Percentiles rank a stretch among this genome's conserved stretches.
phyloP scores from a whole-genome alignment of 352 stramenopile species.

The Thalassiosira ordinaria region DNA sequence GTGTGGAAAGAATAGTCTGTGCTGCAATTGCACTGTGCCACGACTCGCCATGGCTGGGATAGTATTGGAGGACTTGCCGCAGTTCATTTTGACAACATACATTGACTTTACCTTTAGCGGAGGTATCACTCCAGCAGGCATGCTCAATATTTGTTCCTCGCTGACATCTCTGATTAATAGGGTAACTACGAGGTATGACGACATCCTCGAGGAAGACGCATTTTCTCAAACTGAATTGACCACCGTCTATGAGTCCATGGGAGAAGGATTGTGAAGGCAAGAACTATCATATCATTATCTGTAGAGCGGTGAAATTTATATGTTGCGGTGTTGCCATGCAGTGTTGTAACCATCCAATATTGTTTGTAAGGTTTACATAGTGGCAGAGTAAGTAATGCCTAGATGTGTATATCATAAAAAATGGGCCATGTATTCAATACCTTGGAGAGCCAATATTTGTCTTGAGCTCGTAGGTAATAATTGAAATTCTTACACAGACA shows the following conservation, averaged over 20 bases:
- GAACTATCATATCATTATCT: too few species aligned
- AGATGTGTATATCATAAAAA: too few species aligned
- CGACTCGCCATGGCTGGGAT: slow-evolving; percentile 31
- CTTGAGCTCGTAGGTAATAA: too few species aligned
- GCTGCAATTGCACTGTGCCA: slow-evolving; percentile 48
- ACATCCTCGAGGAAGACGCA: slow-evolving; percentile 28
- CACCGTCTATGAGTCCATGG: slow-evolving; percentile 26
- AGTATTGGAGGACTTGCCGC: slow-evolving; percentile 48
- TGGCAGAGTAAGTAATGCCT: too few species aligned
- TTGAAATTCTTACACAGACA: too few species aligned
- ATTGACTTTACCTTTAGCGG: slow-evolving; percentile 39
- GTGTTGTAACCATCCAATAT: too few species aligned
- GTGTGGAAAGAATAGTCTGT: slow-evolving; percentile 30
- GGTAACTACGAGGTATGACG: slow-evolving; percentile 35
- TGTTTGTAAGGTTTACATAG: too few species aligned
- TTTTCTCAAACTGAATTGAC: slow-evolving; percentile 6
- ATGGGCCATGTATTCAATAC: too few species aligned
- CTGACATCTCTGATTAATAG: slow-evolving; percentile 43
- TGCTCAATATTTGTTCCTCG: slow-evolving; percentile 54
- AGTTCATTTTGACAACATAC: slow-evolving; percentile 43
- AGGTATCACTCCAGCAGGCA: slow-evolving; percentile 15
- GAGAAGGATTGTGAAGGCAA: too few species aligned
- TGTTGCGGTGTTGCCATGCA: too few species aligned
- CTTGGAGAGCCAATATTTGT: too few species aligned
- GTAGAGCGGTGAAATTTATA: too few species aligned